phyloP scores from a whole-genome alignment of 306 rosid species.

The Cicer judaicum region DNA sequence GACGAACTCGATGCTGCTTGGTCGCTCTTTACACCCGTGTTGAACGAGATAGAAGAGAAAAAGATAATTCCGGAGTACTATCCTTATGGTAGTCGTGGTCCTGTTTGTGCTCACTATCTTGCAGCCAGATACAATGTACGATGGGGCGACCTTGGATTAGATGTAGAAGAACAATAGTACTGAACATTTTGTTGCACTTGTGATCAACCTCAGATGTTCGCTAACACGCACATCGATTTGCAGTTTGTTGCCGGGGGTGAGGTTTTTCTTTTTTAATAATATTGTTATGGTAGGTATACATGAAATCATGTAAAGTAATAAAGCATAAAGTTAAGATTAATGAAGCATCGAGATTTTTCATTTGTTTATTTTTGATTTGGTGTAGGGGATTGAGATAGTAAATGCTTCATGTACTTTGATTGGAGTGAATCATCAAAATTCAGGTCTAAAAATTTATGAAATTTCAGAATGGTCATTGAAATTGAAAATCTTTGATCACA shows the following conservation, averaged over 20 bases:
- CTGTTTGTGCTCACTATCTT: constrained; percentile 90
- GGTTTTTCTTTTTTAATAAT: not conserved
- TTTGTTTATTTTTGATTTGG: not conserved
- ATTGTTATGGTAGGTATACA: constrained; percentile 41
- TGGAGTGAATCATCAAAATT: not conserved
- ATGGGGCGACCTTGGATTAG: constrained; percentile 81
- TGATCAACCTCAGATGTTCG: constrained; percentile 29
- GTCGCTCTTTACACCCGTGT: constrained; percentile 81
- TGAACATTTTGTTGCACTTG: constrained; percentile 17
- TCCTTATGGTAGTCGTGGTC: constrained; percentile 92
- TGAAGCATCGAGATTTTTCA: constrained; percentile 39
- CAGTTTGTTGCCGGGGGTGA: constrained; percentile 20
- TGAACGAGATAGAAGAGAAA: constrained; percentile 78
- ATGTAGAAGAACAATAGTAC: constrained; percentile 57
- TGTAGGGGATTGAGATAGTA: not conserved
- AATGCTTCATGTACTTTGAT: constrained; percentile 16
- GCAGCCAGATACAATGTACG: constrained; percentile 80
- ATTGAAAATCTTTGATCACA: not conserved
- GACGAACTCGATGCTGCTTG: constrained; percentile 91
- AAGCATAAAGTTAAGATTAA: constrained; percentile 34
- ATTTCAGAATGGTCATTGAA: not conserved
- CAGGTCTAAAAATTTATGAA: not conserved
- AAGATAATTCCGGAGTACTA: constrained; percentile 80
- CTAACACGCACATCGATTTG: constrained; percentile 34
- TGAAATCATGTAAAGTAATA: constrained; percentile 46